Conservation (phyloP, 2,329 filamentous ascomycete species). For the Claviceps africana region DNA sequence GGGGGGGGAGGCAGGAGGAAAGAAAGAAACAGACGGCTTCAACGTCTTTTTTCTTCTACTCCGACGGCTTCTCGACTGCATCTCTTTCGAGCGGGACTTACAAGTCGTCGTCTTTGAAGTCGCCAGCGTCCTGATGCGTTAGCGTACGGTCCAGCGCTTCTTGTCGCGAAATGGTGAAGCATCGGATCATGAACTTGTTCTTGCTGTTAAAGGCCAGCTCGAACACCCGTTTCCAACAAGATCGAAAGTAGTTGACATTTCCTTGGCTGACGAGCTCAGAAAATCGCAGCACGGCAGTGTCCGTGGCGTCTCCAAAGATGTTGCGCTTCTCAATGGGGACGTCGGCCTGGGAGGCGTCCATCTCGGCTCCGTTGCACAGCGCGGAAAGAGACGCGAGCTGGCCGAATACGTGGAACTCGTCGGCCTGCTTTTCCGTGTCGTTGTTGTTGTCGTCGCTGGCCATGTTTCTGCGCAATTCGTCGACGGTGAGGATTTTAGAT, state of each 20-base stretch:
- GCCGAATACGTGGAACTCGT: slow-evolving; percentile 22
- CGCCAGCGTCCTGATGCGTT: slow-evolving; percentile 18
- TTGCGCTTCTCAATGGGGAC: slow-evolving; percentile 46
- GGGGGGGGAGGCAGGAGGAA: too few relatives aligned
- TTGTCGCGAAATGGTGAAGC: slow-evolving; percentile 33
- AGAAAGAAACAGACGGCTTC: not conserved
- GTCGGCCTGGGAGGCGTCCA: slow-evolving; percentile 50
- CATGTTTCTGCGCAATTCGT: slow-evolving; percentile 33
- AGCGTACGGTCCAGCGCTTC: slow-evolving; percentile 22
- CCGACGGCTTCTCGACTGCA: too few relatives aligned
- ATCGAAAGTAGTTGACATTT: slow-evolving; percentile 43
- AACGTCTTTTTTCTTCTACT: not conserved
- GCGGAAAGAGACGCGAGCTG: slow-evolving; percentile 49
- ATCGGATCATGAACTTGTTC: slow-evolving; percentile 68
- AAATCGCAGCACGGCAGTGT: slow-evolving; percentile 60
- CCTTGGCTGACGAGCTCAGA: slow-evolving; percentile 44
- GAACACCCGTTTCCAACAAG: slow-evolving; percentile 51
- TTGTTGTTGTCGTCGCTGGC: slow-evolving; percentile 6
- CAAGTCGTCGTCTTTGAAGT: slow-evolving; percentile 24
- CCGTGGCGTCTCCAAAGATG: slow-evolving; percentile 63
- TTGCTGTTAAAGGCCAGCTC: slow-evolving; percentile 67
- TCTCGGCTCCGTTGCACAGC: slow-evolving; percentile 63
- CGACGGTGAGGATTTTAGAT: slow-evolving; percentile 30
- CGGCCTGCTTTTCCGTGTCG: slow-evolving; percentile 19
- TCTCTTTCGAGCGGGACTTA: slow-evolving; percentile 10